Conservation (phyloP, 2,329 filamentous ascomycete species). For the Aspergillus novoparasiticus region DNA sequence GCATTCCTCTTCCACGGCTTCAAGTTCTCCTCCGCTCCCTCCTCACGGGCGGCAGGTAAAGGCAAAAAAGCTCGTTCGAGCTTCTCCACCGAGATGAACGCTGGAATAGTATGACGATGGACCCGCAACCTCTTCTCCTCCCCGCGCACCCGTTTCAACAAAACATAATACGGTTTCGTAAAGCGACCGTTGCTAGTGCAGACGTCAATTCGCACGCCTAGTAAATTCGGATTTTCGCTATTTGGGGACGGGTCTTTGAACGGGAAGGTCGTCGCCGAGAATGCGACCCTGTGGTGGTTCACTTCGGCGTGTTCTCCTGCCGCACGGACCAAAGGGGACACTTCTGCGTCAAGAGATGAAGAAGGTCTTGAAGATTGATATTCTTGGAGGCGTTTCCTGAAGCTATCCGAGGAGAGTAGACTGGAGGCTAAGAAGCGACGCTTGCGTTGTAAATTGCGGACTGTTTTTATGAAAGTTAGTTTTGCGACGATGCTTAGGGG, state of each 20-base stretch:
- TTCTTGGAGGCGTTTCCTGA: conserved; percentile 33
- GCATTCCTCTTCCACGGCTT: conserved; percentile 23
- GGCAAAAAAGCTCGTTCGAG: conserved; percentile 40
- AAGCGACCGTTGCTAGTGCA: conserved; percentile 43
- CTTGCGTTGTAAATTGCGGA: conserved; percentile 41
- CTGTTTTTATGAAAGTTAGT: conserved; percentile 23
- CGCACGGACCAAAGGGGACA: conserved; percentile 36
- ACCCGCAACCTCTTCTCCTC: conserved; percentile 31
- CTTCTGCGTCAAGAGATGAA: conserved; percentile 21
- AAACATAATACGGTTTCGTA: conserved; percentile 47
- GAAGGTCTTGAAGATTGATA: conserved; percentile 9
- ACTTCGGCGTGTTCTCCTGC: conserved; percentile 36
- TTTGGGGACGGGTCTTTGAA: conserved; percentile 48
- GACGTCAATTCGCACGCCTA: conserved; percentile 48
- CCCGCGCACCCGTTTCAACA: conserved; percentile 35
- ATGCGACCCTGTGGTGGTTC: conserved; percentile 49
- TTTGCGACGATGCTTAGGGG: background rate
- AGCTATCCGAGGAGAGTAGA: conserved; percentile 42
- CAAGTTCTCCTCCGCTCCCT: conserved; percentile 17
- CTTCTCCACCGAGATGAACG: conserved; percentile 44
- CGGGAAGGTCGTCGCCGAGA: conserved; percentile 49
- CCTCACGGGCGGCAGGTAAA: conserved; percentile 13
- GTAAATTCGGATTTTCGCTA: conserved; percentile 29
- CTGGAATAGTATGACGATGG: conserved; percentile 49
- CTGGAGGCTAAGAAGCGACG: conserved; percentile 44